Evolutionary conservation across 441 rosid species (phyloP).

Genomic region (Arabidopsis hybrid): DNA sequence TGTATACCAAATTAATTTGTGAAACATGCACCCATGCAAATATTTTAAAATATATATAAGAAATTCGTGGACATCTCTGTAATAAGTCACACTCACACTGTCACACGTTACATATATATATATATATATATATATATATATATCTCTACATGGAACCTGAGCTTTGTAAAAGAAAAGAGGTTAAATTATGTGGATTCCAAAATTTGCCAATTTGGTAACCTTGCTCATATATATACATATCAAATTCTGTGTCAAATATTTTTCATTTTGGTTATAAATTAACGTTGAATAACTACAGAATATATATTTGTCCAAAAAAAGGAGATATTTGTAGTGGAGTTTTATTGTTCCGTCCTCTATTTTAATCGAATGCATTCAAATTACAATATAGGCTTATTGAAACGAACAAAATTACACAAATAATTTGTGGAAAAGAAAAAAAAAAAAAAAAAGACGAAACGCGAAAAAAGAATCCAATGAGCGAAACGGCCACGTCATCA

Average conservation of each 20-base stretch:
- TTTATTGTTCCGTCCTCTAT: background rate
- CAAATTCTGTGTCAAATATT: background rate
- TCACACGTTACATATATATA: background rate
- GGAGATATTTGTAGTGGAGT: background rate
- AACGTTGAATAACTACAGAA: background rate
- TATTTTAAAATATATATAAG: background rate
- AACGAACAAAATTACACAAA: background rate
- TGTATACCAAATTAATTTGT: background rate
- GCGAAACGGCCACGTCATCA: constrained; percentile 31
- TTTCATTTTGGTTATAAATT: background rate
- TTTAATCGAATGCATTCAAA: too few relatives aligned
- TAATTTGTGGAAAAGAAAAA: too few relatives aligned
- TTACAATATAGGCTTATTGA: background rate
- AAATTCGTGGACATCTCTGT: background rate
- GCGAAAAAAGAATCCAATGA: constrained; percentile 46
- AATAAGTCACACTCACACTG: background rate
- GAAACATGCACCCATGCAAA: constrained; percentile 11
- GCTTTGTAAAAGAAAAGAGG: background rate
- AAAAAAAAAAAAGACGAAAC: background rate
- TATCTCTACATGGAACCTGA: too few relatives aligned
- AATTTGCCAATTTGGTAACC: background rate
- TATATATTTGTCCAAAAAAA: too few relatives aligned
- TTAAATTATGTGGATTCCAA: background rate
- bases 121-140: too few relatives aligned
- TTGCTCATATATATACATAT: background rate